Conservation (phyloP, 2,329 filamentous ascomycete genomes). For the Allantophomopsis cytisporea region DNA sequence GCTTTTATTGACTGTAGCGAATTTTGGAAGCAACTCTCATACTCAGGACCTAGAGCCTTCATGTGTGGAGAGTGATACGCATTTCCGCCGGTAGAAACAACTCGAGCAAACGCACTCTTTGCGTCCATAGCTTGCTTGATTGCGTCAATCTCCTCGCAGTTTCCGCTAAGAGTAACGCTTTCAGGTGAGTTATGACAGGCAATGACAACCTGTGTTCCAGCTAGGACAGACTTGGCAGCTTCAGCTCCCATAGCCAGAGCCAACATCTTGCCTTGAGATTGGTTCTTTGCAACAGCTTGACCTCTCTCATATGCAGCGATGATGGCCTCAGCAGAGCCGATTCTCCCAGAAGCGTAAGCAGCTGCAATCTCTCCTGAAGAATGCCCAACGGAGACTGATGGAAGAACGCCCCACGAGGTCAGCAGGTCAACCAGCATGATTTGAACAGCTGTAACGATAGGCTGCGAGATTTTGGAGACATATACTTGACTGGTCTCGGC, state of each 20-base stretch:
- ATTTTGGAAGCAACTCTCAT: background rate
- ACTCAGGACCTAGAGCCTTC: background rate
- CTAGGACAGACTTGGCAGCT: conserved; percentile 5
- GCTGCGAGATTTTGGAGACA: conserved; percentile 14
- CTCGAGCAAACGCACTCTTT: too few relatives aligned
- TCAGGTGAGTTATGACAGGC: conserved; percentile 13
- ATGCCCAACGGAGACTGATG: conserved; percentile 24
- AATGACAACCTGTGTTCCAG: conserved; percentile 6
- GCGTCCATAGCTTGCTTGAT: background rate
- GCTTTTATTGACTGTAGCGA: too few relatives aligned
- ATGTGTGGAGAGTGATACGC: conserved; percentile 11
- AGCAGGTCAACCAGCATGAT: conserved; percentile 27
- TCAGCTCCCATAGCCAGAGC: conserved; percentile 12
- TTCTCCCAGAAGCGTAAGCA: conserved; percentile 22
- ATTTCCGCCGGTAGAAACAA: background rate
- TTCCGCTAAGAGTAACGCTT: conserved; percentile 8
- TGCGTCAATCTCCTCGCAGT: background rate
- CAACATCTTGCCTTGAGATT: background rate
- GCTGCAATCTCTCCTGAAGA: conserved; percentile 31
- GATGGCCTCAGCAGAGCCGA: conserved; percentile 18
- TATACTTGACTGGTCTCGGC: background rate
- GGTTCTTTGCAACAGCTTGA: background rate
- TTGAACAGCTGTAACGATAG: conserved; percentile 29
- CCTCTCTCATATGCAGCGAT: conserved; percentile 27
- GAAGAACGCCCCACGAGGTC: conserved; percentile 22